phyloP scores from a whole-genome alignment of 2,329 filamentous ascomycete species.

The Periconia digitata region DNA sequence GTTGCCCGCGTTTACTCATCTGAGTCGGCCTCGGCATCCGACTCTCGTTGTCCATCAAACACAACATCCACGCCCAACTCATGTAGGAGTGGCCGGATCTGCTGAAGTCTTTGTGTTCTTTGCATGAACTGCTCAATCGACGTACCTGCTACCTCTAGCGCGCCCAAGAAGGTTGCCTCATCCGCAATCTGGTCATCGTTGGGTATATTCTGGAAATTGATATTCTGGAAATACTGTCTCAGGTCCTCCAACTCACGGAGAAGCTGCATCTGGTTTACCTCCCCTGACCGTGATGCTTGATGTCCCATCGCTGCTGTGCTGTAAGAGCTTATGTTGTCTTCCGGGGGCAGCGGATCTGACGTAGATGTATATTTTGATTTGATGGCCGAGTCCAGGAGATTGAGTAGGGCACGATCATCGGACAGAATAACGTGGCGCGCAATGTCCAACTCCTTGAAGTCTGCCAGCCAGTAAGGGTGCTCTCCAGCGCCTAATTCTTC shows the following conservation, averaged over 20 bases:
- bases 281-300: background rate
- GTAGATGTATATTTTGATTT: conserved; percentile 60
- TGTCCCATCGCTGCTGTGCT: conserved; percentile 3
- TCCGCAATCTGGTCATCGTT: conserved; percentile 9
- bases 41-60: conserved; percentile 16
- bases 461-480: conserved; percentile 34
- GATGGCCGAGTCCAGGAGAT: conserved; percentile 66
- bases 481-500: conserved; percentile 26
- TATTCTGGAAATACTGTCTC: conserved; percentile 28
- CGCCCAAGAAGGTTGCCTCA: conserved; percentile 11
- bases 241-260: conserved; percentile 27
- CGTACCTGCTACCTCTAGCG: conserved; percentile 23
- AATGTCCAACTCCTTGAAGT: conserved; percentile 49
- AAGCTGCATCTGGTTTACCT: conserved; percentile 17
- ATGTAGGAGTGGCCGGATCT: conserved; percentile 18
- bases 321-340: conserved; percentile 43
- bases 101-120: conserved; percentile 27
- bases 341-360: conserved; percentile 80
- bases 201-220: conserved; percentile 11
- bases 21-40: background rate
- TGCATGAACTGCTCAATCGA: conserved; percentile 29
- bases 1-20: background rate
- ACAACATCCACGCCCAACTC: conserved; percentile 29
- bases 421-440: conserved; percentile 79
- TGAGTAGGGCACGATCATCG: conserved; percentile 70